Evolutionary conservation across 1,284 basidiomycete genomes (phyloP), one percentile per base, ranked within the genome.

Genomic region (Cryptococcus sp.): DNA sequence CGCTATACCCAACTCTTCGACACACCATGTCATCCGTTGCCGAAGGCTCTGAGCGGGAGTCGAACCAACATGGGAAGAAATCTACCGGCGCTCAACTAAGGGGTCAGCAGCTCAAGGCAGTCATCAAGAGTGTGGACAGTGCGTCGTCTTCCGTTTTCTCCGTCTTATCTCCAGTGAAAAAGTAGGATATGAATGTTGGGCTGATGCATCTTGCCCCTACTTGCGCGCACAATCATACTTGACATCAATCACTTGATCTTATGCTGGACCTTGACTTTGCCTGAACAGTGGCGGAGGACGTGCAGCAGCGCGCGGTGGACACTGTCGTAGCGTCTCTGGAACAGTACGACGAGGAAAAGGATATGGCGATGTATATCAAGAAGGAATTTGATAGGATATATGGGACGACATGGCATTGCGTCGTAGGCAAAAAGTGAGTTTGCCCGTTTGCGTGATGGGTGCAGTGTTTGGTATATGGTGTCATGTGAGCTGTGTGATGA

Each of bases 341-440:
- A 65, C 90, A 91, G 78, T 93, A 89, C 81, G 88, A 85, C 76
- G 89, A 96, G 80, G 94, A 97, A 83, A 97, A 96, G 81, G 92
- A 99, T 79, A 93, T 98, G 75, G 95, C 94, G 15, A 93, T 94
- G 41, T 87, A 92, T 79, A 90, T 97, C 84, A 99, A 99, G 85
- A 92, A 94, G 79, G 91, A 95, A 80, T 93, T 96, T 78, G 94
- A 99, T 83, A 83, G 86, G 79, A 83, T 88, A 77, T 88, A 91
- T 70, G 91, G 90, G 19, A 75, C 93, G 51, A 97, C 95, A 64
- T 98, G 95, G 95, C 94, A 98, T 78, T 75, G 72, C 50, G 74
- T 99, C 64, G 94, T 97, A 37, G 94, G 94, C 58, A 96, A 95
- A 83, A 93, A 94, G 78, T 80, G 63, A 66, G 74, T 74, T 1